A percentile compares a stretch with the other conserved stretches of the same genome.
Evolutionary conservation across 805 yeast genomes (phyloP).

Genomic region (Nakazawaea ishiwadae): DNA sequence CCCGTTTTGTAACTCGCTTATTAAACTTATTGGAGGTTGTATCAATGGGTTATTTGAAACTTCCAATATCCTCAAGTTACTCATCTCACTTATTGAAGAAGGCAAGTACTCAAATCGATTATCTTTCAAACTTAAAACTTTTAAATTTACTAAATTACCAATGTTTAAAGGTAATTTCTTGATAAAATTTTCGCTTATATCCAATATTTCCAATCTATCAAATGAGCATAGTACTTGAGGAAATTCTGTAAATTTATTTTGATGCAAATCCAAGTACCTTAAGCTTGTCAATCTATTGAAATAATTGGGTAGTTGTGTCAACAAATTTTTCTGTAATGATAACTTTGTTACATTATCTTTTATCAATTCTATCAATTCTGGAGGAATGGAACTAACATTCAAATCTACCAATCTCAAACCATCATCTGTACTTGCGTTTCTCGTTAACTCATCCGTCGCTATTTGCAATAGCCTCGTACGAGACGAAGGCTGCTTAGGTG

Average conservation of each 20-base stretch:
- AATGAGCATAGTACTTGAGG: conserved; percentile 41
- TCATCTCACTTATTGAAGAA: conserved; percentile 44
- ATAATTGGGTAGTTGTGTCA: conserved; percentile 42
- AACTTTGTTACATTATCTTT: conserved; percentile 40
- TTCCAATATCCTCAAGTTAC: conserved; percentile 52
- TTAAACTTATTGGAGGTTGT: conserved; percentile 35
- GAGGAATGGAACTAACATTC: conserved; percentile 32
- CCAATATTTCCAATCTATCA: conserved; percentile 54
- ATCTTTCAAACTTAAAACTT: conserved; percentile 56
- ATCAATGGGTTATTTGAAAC: conserved; percentile 58
- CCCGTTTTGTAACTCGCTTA: conserved; percentile 29
- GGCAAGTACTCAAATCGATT: conserved; percentile 56
- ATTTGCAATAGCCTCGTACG: conserved; percentile 15
- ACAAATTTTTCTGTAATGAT: conserved; percentile 47
- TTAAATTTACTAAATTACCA: conserved; percentile 37
- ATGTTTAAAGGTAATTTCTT: conserved; percentile 41
- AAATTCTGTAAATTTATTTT: conserved; percentile 48
- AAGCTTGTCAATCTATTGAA: conserved; percentile 40
- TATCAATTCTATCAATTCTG: conserved; percentile 16
- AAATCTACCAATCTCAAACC: conserved; percentile 35
- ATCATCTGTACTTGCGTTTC: conserved; percentile 17
- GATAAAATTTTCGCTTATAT: conserved; percentile 55
- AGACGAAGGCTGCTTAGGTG: conserved; percentile 7
- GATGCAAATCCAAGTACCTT: conserved; percentile 61
- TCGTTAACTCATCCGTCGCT: conserved; percentile 20